phyloP scores from a whole-genome alignment of 2,329 filamentous ascomycete genomes.

The Colletotrichum sp. region DNA sequence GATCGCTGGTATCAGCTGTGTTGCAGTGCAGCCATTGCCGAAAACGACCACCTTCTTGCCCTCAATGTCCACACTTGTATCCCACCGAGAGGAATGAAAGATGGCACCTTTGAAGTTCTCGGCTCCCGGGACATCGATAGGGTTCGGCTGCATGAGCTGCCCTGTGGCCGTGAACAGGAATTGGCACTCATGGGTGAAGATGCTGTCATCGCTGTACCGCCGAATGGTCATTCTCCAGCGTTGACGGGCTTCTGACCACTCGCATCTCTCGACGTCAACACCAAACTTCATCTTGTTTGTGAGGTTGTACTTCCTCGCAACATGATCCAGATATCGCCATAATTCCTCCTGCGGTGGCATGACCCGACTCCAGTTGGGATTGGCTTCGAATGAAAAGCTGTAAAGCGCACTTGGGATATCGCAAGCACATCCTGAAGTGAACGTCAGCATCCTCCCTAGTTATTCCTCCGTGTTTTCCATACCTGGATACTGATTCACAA shows the following conservation, averaged over 20 bases:
- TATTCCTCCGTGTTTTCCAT: constrained; percentile 1
- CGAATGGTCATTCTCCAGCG: constrained; percentile 39
- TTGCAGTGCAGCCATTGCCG: constrained; percentile 59
- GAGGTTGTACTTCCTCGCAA: constrained; percentile 53
- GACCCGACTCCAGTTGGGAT: constrained; percentile 64
- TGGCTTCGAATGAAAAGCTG: constrained; percentile 65
- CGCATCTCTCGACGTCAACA: constrained; percentile 39
- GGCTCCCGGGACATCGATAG: constrained; percentile 51
- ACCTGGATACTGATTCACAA: constrained; percentile 66
- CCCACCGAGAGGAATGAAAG: constrained; percentile 63
- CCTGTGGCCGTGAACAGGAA: constrained; percentile 44
- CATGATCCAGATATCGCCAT: constrained; percentile 55
- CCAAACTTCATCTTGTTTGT: constrained; percentile 41
- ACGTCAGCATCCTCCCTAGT: not conserved
- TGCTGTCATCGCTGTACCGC: constrained; percentile 24
- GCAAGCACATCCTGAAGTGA: constrained; percentile 46
- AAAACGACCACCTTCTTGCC: constrained; percentile 58
- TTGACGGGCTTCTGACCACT: constrained; percentile 39
- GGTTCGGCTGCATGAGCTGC: constrained; percentile 35
- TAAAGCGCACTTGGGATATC: constrained; percentile 67
- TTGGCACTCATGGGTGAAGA: constrained; percentile 40
- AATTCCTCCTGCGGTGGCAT: constrained; percentile 64
- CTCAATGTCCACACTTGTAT: constrained; percentile 50
- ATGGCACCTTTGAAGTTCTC: constrained; percentile 56
- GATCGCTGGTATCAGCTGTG: constrained; percentile 57